A percentile compares a stretch with the other conserved stretches of the same genome.
Conservation (phyloP, 805 yeast genomes). For the Nakazawaea siamensis region DNA sequence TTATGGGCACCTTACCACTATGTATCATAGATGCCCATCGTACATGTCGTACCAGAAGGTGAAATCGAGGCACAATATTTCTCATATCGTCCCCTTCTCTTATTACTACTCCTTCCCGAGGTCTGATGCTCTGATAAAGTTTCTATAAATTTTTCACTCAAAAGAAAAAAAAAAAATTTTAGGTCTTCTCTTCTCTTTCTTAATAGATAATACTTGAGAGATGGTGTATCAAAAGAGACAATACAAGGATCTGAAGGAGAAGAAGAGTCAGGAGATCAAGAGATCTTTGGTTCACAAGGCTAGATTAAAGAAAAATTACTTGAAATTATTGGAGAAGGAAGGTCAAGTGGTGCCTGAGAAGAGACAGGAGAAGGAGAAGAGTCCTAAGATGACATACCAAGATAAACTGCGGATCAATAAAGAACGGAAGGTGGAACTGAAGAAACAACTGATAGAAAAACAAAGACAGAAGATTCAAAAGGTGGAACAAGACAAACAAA, state of each 20-base stretch:
- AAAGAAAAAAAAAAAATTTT: no score
- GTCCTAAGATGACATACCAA: conserved; percentile 23
- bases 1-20: no score
- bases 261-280: conserved; percentile 55
- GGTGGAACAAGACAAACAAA: conserved; percentile 31
- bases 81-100: no score
- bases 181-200: no score
- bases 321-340: conserved; percentile 68
- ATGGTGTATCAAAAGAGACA: conserved; percentile 10
- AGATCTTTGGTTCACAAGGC: conserved; percentile 73
- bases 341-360: conserved; percentile 49
- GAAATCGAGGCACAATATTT: no score
- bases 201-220: no score
- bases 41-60: no score
- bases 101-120: no score
- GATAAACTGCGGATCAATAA: conserved; percentile 37
- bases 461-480: conserved; percentile 22
- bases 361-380: conserved; percentile 12
- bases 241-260: conserved; percentile 20
- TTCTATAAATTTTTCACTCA: no score
- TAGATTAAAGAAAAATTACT: conserved; percentile 70
- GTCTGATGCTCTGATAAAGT: no score
- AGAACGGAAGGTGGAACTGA: conserved; percentile 35
- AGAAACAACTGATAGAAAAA: conserved; percentile 30
- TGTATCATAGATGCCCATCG: no score